Base-by-base conservation (phyloP, 345 rosid genomes). In the Xanthoceras sorbifolium region DNA sequence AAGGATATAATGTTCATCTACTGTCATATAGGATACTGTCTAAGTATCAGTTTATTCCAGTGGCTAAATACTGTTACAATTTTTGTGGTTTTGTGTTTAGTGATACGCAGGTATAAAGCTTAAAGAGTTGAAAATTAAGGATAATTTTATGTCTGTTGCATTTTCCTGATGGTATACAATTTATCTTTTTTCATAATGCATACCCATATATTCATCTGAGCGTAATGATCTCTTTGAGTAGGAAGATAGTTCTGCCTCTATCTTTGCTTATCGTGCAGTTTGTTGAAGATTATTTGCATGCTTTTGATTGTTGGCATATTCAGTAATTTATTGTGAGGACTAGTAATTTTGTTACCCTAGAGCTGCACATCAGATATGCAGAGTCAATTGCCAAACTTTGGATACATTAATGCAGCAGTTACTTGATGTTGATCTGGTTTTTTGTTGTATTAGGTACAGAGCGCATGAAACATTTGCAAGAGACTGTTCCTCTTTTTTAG, bases 401-500 rank as follows among this genome's bases (percentile, higher is more conserved):
- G 46, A n/a, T 34, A 40, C 26, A 9, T 28, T 12, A 31, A 9
- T 20, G n/a, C 29, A 32, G 8, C 29, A 9, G 31, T n/a, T 34
- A 20, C 62, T 50, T 44, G 34, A 68, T 46, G 18, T 44, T 42
- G 46, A 71, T 54, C 28, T 55, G 32, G 60, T 57, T 65, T 71
- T 42, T 73, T 28, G 26, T 60, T 44, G 0, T n/a, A n/a, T 62
- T 73, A 31, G 26, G 42, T 62, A 73, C 1, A 0, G 26, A 28
- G 42, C 15, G 44, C 17, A 28, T 0, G 18, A 73, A 34, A 57
- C n/a, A 59, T n/a, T 34, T 25, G 50, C 36, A 38, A 14, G 55
- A 48, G 42, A 15, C 17, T 60, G 67, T 59, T 73, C 69, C 28
- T 20, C 40, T 6, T 15, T 25, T 5, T 10, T 63, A 62, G 34